Evolutionary conservation across 2,329 filamentous ascomycete genomes (phyloP).

Genomic region (Cytospora schulzeri): DNA sequence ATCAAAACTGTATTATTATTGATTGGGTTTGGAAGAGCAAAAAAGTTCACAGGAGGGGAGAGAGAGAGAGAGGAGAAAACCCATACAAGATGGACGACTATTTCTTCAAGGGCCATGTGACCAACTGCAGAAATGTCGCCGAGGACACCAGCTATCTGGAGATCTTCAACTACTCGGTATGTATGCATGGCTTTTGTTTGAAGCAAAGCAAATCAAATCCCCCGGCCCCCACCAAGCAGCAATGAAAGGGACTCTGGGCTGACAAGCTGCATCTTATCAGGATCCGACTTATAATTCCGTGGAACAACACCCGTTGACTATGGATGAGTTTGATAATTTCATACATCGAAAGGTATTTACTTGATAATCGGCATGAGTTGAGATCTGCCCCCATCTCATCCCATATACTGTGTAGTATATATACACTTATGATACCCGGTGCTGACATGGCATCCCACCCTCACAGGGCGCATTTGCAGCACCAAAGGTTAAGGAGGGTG

Average conservation of each 20-base stretch:
- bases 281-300: constrained; percentile 51
- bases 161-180: constrained; percentile 61
- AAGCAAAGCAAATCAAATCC: too few species aligned
- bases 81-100: constrained; percentile 58
- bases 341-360: constrained; percentile 50
- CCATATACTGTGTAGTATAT: too few species aligned
- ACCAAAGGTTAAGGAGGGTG: constrained; percentile 45
- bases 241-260: neutral
- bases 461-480: constrained; percentile 56
- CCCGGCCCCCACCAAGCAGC: neutral
- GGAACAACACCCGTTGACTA: constrained; percentile 54
- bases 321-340: constrained; percentile 62
- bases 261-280: constrained; percentile 37
- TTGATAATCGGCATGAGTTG: neutral
- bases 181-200: too few species aligned
- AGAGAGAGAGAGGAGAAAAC: neutral
- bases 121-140: constrained; percentile 49
- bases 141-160: constrained; percentile 60
- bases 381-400: neutral
- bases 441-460: constrained; percentile 24
- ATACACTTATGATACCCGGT: neutral
- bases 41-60: neutral
- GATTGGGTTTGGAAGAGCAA: neutral
- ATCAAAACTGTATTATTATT: too few species aligned
- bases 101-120: constrained; percentile 54